Evolutionary conservation across 164 flowering plant species (phyloP), one percentile per base, ranked within the genome.

Genomic region (Tetrastigma voinierianum): DNA sequence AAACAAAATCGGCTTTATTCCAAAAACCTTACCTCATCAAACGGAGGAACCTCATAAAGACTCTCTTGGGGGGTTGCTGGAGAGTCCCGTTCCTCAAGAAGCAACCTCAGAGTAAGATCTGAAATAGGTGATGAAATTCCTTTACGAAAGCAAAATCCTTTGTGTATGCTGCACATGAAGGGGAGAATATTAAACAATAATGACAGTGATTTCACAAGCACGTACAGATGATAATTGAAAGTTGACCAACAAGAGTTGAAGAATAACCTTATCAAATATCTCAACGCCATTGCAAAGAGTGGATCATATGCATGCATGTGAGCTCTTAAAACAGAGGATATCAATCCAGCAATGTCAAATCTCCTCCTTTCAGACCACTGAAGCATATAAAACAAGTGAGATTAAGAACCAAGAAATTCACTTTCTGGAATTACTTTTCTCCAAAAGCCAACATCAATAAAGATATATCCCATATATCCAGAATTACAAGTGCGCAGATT

Each of bases 301-400:
- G 99, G 96, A 79, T 96, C 98, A 79, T 91, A 87, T 20, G 99
- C 99, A 61, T 80, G 87, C 40, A 96, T 75, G 70, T 88, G 90
- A 70, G 90, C 95, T 77, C 97, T 84, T 70, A 96, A 73, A 62
- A 93, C 83, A 56, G 96, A 86, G 25, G 95, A 83, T 72, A 96
- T 65, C 45, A 86, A 69, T 52, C 97, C 99, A 62, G 97, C 97
- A 76, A 96, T 86, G 19, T 96, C 98, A 76, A 74, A 72, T 78
- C 98, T 85, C 80, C 87, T 86, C 78, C 69, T 88, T 69, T 83
- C 88, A 43, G 97, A 90, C 99, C 99, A 96, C 99, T 95, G 85
- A 76, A 80, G 67, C 64, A 76, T 19, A 74, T 15, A 72, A 1
- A 68, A 25, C 10, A 65, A 40, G 44, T 44, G 15, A 45, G 9